Evolutionary conservation across 2,329 filamentous ascomycete genomes (phyloP).

Genomic region (Colletotrichum trifolii): DNA sequence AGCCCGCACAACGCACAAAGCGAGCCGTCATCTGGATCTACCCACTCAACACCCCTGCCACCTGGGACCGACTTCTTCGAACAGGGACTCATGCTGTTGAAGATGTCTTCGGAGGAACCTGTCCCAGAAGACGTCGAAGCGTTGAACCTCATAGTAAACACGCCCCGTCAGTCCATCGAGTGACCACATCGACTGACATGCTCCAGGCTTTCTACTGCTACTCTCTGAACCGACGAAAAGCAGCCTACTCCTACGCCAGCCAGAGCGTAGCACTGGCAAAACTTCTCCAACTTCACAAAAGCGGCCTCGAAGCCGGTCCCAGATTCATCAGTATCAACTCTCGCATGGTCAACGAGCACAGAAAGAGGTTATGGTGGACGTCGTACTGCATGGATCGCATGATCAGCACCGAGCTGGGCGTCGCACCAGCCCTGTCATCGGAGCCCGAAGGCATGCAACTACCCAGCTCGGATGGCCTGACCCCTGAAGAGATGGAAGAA

Average conservation of each 20-base stretch:
- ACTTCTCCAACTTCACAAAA: conserved; percentile 27
- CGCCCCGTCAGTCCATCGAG: accelerated
- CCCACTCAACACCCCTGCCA: conserved; percentile 11
- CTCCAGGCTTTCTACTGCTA: conserved; percentile 35
- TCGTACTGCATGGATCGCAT: conserved; percentile 36
- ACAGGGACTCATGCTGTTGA: conserved; percentile 33
- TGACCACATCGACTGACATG: accelerated
- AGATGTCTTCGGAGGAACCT: conserved; percentile 31
- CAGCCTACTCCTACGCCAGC: conserved; percentile 34
- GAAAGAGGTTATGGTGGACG: conserved; percentile 35
- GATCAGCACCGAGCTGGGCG: conserved; percentile 30
- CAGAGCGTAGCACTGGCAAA: conserved; percentile 33
- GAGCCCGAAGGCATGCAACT: conserved; percentile 20
- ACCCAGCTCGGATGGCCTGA: background rate
- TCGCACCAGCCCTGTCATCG: conserved; percentile 12
- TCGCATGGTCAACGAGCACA: conserved; percentile 25
- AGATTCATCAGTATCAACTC: background rate
- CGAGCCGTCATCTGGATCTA: background rate
- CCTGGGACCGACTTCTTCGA: conserved; percentile 36
- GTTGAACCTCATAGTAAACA: conserved; percentile 16
- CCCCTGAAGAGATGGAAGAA: conserved; percentile 2
- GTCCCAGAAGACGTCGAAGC: conserved; percentile 30
- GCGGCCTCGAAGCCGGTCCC: background rate
- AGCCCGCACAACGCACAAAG: background rate
- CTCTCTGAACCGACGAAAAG: conserved; percentile 34